Conservation (phyloP, 257 asterid genomes). For the Gynochthodes officinalis region DNA sequence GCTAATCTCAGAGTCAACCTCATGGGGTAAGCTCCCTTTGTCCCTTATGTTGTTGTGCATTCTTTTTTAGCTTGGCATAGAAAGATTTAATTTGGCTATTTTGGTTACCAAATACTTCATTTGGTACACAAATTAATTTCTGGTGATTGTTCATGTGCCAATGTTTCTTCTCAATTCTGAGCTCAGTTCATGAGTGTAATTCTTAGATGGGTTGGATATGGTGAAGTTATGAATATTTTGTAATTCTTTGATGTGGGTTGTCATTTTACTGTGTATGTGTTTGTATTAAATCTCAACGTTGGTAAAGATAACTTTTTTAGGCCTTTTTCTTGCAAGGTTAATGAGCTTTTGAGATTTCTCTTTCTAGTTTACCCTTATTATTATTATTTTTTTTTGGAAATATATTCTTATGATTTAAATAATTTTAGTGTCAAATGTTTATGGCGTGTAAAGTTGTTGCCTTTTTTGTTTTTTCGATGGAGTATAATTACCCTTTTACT, state of each 20-base stretch:
- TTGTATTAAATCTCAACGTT: conserved; percentile 16
- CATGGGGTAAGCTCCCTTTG: conserved; percentile 55
- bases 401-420: too few species aligned
- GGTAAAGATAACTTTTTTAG: conserved; percentile 30
- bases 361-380: background rate
- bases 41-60: background rate
- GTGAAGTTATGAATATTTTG: background rate
- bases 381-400: background rate
- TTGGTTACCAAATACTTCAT: background rate
- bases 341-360: conserved; percentile 7
- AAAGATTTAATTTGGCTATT: background rate
- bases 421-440: background rate
- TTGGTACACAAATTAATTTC: background rate
- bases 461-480: conserved; percentile 12
- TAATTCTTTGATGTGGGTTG: conserved; percentile 13
- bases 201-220: background rate
- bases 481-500: background rate
- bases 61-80: background rate
- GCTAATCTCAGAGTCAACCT: conserved; percentile 95
- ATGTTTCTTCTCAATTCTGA: background rate
- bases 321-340: conserved; percentile 12
- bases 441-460: background rate
- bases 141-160: background rate
- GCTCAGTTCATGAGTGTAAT: background rate
- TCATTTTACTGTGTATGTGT: conserved; percentile 19